Conservation (phyloP, 139 green algal genomes). For the Chlamydomonas urium region DNA sequence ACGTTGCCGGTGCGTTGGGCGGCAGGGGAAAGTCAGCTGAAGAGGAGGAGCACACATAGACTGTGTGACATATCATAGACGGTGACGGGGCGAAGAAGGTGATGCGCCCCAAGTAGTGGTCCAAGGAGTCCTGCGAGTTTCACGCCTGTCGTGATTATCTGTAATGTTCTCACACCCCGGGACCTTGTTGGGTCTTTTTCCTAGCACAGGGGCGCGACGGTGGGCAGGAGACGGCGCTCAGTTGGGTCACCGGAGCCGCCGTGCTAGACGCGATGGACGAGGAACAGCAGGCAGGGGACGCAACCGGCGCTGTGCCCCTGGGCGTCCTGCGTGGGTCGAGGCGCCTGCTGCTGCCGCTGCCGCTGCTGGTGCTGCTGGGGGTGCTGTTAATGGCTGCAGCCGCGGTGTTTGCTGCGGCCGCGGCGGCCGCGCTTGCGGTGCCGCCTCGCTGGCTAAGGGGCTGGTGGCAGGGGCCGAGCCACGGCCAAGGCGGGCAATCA, state of each 20-base stretch:
- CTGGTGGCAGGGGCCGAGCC: too few species aligned
- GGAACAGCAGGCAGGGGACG: too few species aligned
- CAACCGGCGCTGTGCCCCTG: too few species aligned
- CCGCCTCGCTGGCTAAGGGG: too few species aligned
- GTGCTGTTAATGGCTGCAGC: too few species aligned
- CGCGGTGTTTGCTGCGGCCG: too few species aligned
- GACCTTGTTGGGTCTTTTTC: too few species aligned
- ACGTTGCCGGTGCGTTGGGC: slow-evolving; percentile 11
- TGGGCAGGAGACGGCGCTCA: slow-evolving; percentile 15
- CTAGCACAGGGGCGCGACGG: neutral
- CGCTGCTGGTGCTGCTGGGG: too few species aligned
- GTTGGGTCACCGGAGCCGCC: slow-evolving; percentile 33
- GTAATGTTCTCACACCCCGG: neutral
- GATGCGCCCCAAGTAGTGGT: neutral
- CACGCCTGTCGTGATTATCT: neutral
- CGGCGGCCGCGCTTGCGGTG: too few species aligned
- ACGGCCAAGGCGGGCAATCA: too few species aligned
- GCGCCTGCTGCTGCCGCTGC: too few species aligned
- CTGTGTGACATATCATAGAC: neutral
- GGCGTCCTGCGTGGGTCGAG: too few species aligned
- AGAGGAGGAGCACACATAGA: neutral
- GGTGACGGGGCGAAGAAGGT: neutral
- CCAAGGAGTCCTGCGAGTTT: neutral
- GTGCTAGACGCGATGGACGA: slow-evolving; percentile 33
- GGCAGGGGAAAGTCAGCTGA: neutral